A percentile compares a stretch with the other conserved stretches of the same genome.
phyloP scores from a whole-genome alignment of 306 rosid genomes.

The Rosa multiflora region DNA sequence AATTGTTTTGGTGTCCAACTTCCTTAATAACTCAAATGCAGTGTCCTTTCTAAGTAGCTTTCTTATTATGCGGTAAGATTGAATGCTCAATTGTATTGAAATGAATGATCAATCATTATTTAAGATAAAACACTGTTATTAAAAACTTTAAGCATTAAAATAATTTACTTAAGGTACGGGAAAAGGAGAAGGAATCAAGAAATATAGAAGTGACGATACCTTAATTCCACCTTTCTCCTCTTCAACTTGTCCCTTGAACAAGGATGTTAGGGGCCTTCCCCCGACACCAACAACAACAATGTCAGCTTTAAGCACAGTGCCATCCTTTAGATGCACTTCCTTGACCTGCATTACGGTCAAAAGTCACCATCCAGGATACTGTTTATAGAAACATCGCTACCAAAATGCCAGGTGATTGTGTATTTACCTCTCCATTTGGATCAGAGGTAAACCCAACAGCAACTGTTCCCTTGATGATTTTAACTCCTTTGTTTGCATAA shows the following conservation, averaged over 20 bases:
- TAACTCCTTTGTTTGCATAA: conserved; percentile 75
- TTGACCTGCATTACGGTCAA: conserved; percentile 59
- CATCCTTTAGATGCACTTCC: conserved; percentile 92
- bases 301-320: conserved; percentile 84
- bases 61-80: background rate
- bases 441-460: conserved; percentile 74
- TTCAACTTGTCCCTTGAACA: conserved; percentile 95
- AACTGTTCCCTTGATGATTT: conserved; percentile 91
- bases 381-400: background rate
- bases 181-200: background rate
- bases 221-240: conserved; percentile 95
- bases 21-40: background rate
- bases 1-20: background rate
- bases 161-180: background rate
- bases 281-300: conserved; percentile 97
- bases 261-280: conserved; percentile 68
- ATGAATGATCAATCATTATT: background rate
- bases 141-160: background rate
- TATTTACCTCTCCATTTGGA: conserved; percentile 78
- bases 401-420: background rate
- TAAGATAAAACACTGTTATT: background rate
- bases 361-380: background rate
- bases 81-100: background rate
- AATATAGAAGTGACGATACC: conserved; percentile 38
- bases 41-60: background rate